Conservation (phyloP, 257 asterid genomes). For the Thymus mandschuricus region DNA sequence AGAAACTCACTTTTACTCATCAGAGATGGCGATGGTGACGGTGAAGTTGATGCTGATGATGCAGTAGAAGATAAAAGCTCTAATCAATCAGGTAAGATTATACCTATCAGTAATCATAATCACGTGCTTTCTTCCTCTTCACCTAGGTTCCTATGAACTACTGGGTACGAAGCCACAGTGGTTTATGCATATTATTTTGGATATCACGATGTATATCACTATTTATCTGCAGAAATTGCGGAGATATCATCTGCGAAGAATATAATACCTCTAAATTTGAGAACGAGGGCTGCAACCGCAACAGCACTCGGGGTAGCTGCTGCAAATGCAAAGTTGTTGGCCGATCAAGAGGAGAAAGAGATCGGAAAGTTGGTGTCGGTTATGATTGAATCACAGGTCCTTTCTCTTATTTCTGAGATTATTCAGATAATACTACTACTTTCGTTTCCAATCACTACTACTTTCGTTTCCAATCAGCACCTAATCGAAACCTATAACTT, state of each 20-base stretch:
- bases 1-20: slow-evolving; percentile 17
- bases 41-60: slow-evolving; percentile 44
- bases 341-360: slow-evolving; percentile 90
- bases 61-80: slow-evolving; percentile 42
- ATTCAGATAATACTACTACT: not conserved
- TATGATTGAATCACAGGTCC: slow-evolving; percentile 79
- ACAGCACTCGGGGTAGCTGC: slow-evolving; percentile 92
- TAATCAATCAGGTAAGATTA: slow-evolving; percentile 53
- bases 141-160: slow-evolving; percentile 4
- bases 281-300: slow-evolving; percentile 88
- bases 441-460: not conserved
- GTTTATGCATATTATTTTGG: slow-evolving; percentile 10
- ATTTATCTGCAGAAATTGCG: slow-evolving; percentile 41
- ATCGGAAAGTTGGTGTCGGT: slow-evolving; percentile 68
- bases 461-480: not conserved
- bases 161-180: not conserved
- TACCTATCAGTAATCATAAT: slow-evolving; percentile 15
- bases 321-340: slow-evolving; percentile 85
- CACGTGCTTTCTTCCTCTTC: not conserved
- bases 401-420: slow-evolving; percentile 1
- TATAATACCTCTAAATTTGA: slow-evolving; percentile 62
- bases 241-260: slow-evolving; percentile 48
- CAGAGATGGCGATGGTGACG: slow-evolving; percentile 46
- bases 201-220: slow-evolving; percentile 10
- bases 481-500: not conserved